A percentile compares a stretch with the other conserved stretches of the same genome.
phyloP scores from a whole-genome alignment of 148 eudicot genomes.

The Nepenthes gracilis region DNA sequence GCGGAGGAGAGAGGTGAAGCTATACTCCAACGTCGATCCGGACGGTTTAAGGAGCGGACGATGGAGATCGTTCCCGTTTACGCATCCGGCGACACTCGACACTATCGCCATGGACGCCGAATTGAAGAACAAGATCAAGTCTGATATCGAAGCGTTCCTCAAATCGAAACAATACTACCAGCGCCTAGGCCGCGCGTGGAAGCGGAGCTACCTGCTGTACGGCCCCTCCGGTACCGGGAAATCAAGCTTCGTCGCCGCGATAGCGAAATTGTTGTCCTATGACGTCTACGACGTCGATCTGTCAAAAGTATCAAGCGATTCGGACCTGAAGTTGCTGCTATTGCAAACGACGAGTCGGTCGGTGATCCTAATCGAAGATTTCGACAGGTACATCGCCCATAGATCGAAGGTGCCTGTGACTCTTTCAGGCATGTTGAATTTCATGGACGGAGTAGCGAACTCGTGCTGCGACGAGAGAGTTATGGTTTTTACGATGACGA shows the following conservation, averaged over 20 bases:
- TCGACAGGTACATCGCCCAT: slow-evolving; percentile 34
- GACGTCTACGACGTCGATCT: slow-evolving; percentile 74
- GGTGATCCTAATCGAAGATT: slow-evolving; percentile 61
- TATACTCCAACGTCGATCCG: slow-evolving; percentile 18
- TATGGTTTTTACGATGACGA: slow-evolving; percentile 73
- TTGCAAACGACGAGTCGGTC: slow-evolving; percentile 45
- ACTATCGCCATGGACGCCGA: slow-evolving; percentile 64
- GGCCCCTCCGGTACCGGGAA: slow-evolving; percentile 98
- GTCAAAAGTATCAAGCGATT: slow-evolving; percentile 33
- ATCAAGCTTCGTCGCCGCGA: slow-evolving; percentile 77
- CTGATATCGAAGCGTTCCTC: slow-evolving; percentile 60
- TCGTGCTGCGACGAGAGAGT: slow-evolving; percentile 63
- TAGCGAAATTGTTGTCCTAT: slow-evolving; percentile 49
- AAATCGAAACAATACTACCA: slow-evolving; percentile 66
- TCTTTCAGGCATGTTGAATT: slow-evolving; percentile 53
- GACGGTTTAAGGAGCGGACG: slow-evolving; percentile 12
- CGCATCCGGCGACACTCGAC: slow-evolving; percentile 74
- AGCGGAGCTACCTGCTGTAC: slow-evolving; percentile 69
- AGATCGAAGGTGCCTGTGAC: slow-evolving; percentile 10
- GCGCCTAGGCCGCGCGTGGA: slow-evolving; percentile 80
- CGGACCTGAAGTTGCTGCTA: slow-evolving; percentile 50
- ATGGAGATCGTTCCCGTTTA: slow-evolving; percentile 51
- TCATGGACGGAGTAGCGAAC: slow-evolving; percentile 80
- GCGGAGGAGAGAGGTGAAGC: slow-evolving; percentile 19
- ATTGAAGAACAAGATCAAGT: slow-evolving; percentile 41